Evolutionary conservation across 148 eudicot species (phyloP).

Genomic region (Spergularia bocconei): DNA sequence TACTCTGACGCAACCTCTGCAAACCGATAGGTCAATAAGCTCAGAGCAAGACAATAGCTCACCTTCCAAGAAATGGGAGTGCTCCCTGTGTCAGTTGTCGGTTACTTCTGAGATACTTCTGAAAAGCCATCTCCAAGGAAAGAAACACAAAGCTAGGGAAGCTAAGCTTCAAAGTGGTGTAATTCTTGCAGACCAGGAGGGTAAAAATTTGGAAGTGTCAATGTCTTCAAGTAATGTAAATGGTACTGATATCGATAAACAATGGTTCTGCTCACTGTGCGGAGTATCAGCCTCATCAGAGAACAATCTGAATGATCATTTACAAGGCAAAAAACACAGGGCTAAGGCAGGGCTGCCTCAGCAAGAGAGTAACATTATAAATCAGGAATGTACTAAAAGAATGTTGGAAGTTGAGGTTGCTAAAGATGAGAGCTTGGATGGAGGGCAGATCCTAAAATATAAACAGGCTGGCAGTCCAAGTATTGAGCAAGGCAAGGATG

Average conservation of each 20-base stretch:
- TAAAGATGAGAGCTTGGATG: constrained; percentile 6
- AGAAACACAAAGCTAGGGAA: constrained; percentile 37
- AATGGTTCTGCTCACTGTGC: constrained; percentile 30
- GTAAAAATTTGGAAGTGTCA: neutral
- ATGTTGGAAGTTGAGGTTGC: neutral
- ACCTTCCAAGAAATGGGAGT: constrained; percentile 26
- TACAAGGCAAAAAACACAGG: constrained; percentile 32
- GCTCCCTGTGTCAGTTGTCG: constrained; percentile 31
- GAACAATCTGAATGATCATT: constrained; percentile 24
- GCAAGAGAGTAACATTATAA: neutral
- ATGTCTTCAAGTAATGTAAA: neutral
- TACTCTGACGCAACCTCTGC: neutral
- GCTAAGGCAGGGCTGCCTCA: constrained; percentile 21
- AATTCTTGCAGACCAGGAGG: neutral
- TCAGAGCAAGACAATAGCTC: constrained; percentile 7
- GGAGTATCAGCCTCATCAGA: constrained; percentile 30
- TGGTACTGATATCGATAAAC: neutral
- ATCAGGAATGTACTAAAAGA: neutral
- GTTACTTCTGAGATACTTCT: constrained; percentile 23
- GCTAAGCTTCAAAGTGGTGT: constrained; percentile 25
- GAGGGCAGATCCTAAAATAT: neutral
- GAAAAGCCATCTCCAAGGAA: constrained; percentile 31
- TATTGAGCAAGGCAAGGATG: neutral
- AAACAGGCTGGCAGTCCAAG: neutral
- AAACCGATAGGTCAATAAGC: neutral